Evolutionary conservation across 2,329 filamentous ascomycete species (phyloP).

Genomic region (Incumbomyces delicatus): DNA sequence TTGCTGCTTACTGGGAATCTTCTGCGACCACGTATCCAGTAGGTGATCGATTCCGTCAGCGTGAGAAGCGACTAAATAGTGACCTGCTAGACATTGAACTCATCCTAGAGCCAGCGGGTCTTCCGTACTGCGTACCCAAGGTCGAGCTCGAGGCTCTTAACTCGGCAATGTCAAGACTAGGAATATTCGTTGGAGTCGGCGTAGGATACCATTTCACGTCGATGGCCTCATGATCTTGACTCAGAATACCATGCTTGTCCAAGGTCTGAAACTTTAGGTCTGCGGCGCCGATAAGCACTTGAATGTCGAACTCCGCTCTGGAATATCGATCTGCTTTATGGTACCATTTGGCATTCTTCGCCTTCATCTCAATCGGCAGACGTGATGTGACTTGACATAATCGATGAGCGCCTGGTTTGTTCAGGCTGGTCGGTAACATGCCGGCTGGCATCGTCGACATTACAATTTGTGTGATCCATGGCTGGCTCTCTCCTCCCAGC

Average conservation of each 20-base stretch:
- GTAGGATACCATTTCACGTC: slow-evolving; percentile 12
- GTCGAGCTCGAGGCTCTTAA: no score
- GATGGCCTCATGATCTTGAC: slow-evolving; percentile 14
- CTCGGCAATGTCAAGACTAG: neutral
- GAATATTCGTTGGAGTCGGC: neutral
- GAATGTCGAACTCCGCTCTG: slow-evolving; percentile 15
- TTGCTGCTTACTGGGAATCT: no score
- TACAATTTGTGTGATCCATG: slow-evolving; percentile 16
- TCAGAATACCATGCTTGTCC: slow-evolving; percentile 11
- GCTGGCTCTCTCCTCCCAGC: slow-evolving; percentile 9
- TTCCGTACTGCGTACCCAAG: no score
- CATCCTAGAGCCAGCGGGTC: no score
- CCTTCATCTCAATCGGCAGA: slow-evolving; percentile 15
- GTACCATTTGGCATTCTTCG: slow-evolving; percentile 19
- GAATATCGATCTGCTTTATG: slow-evolving; percentile 11
- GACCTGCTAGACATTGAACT: no score
- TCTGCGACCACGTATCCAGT: no score
- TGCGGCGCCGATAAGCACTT: slow-evolving; percentile 15
- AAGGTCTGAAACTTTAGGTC: slow-evolving; percentile 18
- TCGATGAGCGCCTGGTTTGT: slow-evolving; percentile 10
- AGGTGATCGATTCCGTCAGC: no score
- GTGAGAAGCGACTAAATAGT: no score
- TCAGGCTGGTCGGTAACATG: slow-evolving; percentile 11
- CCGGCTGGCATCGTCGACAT: slow-evolving; percentile 11
- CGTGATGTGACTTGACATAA: slow-evolving; percentile 14